Percentiles rank a stretch among this genome's conserved stretches.
Evolutionary conservation across 2,329 filamentous ascomycete genomes (phyloP).

Genomic region (Magnaporthales sp.): DNA sequence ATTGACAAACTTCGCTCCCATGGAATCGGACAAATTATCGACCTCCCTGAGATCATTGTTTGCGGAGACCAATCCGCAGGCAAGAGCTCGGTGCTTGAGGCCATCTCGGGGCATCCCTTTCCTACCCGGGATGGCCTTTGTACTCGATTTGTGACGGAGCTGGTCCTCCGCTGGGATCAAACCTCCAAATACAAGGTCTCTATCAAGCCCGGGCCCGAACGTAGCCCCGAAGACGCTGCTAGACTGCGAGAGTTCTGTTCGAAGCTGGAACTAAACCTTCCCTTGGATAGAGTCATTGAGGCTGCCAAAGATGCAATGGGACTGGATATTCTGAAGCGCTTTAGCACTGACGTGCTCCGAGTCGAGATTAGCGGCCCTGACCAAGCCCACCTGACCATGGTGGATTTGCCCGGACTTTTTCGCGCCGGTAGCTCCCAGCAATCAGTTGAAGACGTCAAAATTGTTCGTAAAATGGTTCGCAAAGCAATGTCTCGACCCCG

Average conservation of each 20-base stretch:
- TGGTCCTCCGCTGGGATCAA: conserved; percentile 41
- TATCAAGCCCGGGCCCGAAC: conserved; percentile 24
- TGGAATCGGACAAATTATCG: conserved; percentile 26
- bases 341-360: conserved; percentile 36
- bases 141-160: conserved; percentile 54
- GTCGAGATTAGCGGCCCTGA: conserved; percentile 39
- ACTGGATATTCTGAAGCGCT: conserved; percentile 26
- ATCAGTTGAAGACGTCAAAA: conserved; percentile 30
- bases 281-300: conserved; percentile 26
- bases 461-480: conserved; percentile 38
- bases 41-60: conserved; percentile 42
- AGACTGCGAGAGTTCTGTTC: conserved; percentile 18
- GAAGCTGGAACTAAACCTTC: conserved; percentile 9
- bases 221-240: conserved; percentile 17
- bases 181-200: conserved; percentile 24
- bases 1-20: conserved; percentile 29
- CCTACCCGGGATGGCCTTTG: conserved; percentile 49
- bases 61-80: conserved; percentile 54
- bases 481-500: conserved; percentile 46
- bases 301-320: conserved; percentile 40
- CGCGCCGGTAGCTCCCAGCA: conserved; percentile 37
- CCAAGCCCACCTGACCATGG: conserved; percentile 44
- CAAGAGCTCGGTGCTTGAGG: conserved; percentile 58
- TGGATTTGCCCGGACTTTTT: conserved; percentile 51
- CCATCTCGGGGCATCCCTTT: conserved; percentile 53